phyloP scores from a whole-genome alignment of 192 early-diverging fungal species.

The Podila verticillata region DNA sequence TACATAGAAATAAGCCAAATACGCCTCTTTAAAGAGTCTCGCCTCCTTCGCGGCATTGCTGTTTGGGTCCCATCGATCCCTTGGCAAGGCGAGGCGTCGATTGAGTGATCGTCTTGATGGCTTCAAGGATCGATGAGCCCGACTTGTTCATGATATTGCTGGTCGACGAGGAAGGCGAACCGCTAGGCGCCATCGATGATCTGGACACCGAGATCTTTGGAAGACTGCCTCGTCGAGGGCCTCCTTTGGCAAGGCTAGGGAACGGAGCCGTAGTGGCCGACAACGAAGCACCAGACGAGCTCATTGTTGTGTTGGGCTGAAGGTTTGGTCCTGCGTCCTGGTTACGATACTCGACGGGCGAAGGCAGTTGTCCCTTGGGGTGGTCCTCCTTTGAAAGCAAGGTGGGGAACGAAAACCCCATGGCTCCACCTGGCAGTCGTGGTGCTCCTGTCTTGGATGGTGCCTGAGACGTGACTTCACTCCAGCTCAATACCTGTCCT shows the following conservation, averaged over 20 bases:
- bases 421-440: not conserved
- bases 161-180: not conserved
- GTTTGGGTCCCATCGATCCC: not conserved
- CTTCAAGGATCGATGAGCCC: slow-evolving; percentile 4
- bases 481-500: not conserved
- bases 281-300: not conserved
- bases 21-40: slow-evolving; percentile 1
- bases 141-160: not conserved
- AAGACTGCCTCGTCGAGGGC: not conserved
- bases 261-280: not conserved
- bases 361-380: not conserved
- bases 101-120: slow-evolving; percentile 27
- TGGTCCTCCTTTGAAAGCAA: not conserved
- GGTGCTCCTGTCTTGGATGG: not conserved
- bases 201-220: slow-evolving; percentile 1
- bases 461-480: not conserved
- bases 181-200: not conserved
- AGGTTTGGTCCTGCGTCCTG: not conserved
- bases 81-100: slow-evolving; percentile 24
- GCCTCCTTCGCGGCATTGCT: slow-evolving; percentile 9
- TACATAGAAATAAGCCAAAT: not conserved
- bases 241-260: not conserved
- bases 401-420: not conserved
- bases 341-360: not conserved
- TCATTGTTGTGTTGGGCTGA: not conserved